Base-by-base conservation (phyloP, 2,329 filamentous ascomycete genomes). In the Curvularia spicifera region DNA sequence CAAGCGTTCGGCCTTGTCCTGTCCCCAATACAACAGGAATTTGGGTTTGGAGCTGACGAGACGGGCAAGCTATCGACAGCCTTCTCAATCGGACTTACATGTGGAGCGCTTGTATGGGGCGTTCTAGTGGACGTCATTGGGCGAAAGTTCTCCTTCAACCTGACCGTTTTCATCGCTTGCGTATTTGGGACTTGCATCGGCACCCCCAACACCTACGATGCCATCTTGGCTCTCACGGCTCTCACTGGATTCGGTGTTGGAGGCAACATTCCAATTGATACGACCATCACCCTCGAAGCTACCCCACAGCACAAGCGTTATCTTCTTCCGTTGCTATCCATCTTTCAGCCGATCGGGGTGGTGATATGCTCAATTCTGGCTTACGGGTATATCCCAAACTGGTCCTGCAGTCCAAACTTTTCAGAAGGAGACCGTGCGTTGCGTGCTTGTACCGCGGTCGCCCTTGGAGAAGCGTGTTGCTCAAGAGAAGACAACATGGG, bases 1-100 rank as follows among this genome's bases (percentile, higher is more conserved):
- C 84, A 86, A 61, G 84, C 82, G 0, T 85, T 87, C 64, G 83
- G 83, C 10, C 78, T 87, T 1, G 79, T 85, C 0, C 70, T 85
- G 15, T 80, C 80, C 9, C 81, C 84, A 6, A 68, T 87, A 55
- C 78, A 85, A 64, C 84, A 86, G 67, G 85, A 87, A 69, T 68
- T 87, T 22, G 83, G 83, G 0, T 85, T 87, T 55, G 69, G 72
- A 5, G 72, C 72, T 33, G 66, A 72, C 28, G 65, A 80, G 53
- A 75, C 74, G n/a, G 80, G 81, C 57, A 84, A 84, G 47, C 82
- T 87, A n/a, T 83, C 79, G 8, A 81, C 81, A 0, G 80, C 82
- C 4, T 85, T 86, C 67, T 84, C 80, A 7, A 78, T 82, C 4
- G 84, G 84, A 0, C 71, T 87, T 22, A 84, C 83, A 2, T 81